Evolutionary conservation across 2,329 filamentous ascomycete species (phyloP).

Genomic region (Fusarium xylarioides): DNA sequence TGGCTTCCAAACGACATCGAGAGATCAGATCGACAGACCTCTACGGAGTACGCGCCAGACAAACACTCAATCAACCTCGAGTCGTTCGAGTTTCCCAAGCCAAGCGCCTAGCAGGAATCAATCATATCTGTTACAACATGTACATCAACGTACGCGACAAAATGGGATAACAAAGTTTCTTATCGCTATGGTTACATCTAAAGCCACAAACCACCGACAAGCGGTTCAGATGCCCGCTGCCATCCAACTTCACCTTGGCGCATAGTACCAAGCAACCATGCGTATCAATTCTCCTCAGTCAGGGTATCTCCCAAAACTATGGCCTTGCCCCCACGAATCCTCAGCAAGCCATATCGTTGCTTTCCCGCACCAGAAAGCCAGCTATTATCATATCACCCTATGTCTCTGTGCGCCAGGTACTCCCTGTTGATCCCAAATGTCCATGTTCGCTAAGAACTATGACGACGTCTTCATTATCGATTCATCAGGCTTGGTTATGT

Average conservation of each 20-base stretch:
- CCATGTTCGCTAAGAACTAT: constrained; percentile 21
- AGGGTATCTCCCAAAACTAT: constrained; percentile 10
- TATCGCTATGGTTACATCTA: constrained; percentile 17
- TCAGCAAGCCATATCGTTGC: not conserved
- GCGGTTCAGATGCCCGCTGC: constrained; percentile 17
- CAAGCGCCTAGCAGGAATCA: not conserved
- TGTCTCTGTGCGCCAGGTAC: not conserved
- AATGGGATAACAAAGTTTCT: constrained; percentile 8
- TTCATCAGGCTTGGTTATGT: constrained; percentile 20
- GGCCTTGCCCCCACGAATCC: not conserved
- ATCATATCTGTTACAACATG: not conserved
- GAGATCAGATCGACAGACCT: too few species aligned
- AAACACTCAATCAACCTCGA: not conserved
- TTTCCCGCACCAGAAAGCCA: constrained; percentile 1
- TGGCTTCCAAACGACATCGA: not conserved
- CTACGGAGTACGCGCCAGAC: not conserved
- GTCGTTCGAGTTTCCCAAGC: not conserved
- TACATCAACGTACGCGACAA: not conserved
- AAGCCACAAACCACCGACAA: not conserved
- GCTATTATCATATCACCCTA: not conserved
- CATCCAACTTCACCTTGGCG: constrained; percentile 1
- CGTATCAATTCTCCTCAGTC: not conserved
- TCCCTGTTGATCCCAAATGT: constrained; percentile 1
- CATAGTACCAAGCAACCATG: constrained; percentile 11
- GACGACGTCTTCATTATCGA: constrained; percentile 28